Evolutionary conservation across 495 filamentous ascomycete species (phyloP).

Genomic region (Evernia prunastri): DNA sequence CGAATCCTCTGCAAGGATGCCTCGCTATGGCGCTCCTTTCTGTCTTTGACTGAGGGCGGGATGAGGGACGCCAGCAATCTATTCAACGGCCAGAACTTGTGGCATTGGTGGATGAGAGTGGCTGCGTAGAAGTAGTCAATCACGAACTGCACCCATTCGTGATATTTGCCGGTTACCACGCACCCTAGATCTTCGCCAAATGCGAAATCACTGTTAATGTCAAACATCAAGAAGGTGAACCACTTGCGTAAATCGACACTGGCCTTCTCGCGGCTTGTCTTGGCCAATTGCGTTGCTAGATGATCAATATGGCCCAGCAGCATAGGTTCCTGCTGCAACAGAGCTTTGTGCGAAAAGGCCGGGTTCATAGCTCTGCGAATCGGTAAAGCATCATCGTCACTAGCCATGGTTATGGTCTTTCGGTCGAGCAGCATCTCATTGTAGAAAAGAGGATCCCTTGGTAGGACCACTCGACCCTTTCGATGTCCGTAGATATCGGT

Average conservation of each 20-base stretch:
- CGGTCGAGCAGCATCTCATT: conserved; percentile 6
- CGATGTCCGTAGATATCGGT: conserved; percentile 16
- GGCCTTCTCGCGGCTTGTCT: conserved; percentile 10
- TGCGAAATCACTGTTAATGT: conserved; percentile 18
- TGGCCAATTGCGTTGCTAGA: conserved; percentile 26
- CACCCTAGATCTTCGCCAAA: conserved; percentile 20
- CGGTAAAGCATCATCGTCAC: conserved; percentile 38
- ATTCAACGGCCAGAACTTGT: conserved; percentile 17
- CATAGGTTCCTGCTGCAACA: conserved; percentile 42
- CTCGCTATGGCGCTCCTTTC: conserved; percentile 11
- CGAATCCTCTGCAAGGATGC: conserved; percentile 16
- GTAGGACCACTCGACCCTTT: neutral
- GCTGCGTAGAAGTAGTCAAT: conserved; percentile 18
- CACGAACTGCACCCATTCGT: conserved; percentile 20
- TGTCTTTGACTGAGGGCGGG: conserved; percentile 12
- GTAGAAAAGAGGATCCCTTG: conserved; percentile 9
- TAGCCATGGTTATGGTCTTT: conserved; percentile 28
- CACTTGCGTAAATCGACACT: conserved; percentile 18
- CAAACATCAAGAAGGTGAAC: conserved; percentile 15
- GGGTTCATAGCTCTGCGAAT: conserved; percentile 41
- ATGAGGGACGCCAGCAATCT: conserved; percentile 9
- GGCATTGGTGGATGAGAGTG: conserved; percentile 17
- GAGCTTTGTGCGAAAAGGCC: conserved; percentile 43
- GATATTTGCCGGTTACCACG: conserved; percentile 6
- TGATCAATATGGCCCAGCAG: conserved; percentile 36